Evolutionary conservation across 345 rosid genomes (phyloP).

Genomic region (Camelina hispida): DNA sequence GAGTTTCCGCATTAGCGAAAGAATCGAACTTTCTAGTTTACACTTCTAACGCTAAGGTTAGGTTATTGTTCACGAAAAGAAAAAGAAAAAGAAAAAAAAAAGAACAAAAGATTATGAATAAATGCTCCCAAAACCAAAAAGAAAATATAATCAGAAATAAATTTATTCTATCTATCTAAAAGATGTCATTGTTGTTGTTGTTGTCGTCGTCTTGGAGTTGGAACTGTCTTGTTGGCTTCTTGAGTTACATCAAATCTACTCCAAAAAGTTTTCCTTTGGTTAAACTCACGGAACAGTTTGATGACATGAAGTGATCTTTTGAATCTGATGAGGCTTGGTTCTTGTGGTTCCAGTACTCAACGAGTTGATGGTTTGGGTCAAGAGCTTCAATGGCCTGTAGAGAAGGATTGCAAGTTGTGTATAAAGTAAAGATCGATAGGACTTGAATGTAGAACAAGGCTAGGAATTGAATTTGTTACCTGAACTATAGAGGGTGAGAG

Average conservation of each 20-base stretch:
- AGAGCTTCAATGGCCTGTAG: conserved; percentile 83
- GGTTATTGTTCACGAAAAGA: conserved; percentile 10
- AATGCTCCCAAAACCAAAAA: background rate
- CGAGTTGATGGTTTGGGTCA: conserved; percentile 67
- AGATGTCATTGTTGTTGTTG: conserved; percentile 14
- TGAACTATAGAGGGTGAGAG: conserved; percentile 61
- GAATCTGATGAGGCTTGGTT: conserved; percentile 32
- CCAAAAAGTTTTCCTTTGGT: conserved; percentile 47
- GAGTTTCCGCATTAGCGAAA: conserved; percentile 1
- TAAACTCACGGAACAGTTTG: conserved; percentile 39
- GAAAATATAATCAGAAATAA: conserved; percentile 18
- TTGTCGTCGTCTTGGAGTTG: background rate
- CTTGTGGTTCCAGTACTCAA: conserved; percentile 79
- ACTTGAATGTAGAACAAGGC: background rate
- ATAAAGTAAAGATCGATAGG: background rate
- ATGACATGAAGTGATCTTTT: conserved; percentile 40
- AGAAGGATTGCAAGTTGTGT: conserved; percentile 5
- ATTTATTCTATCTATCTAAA: conserved; percentile 36
- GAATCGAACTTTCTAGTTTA: conserved; percentile 34
- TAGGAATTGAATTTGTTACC: conserved; percentile 49
- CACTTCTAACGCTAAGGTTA: conserved; percentile 44
- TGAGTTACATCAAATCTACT: conserved; percentile 44
- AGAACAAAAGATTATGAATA: conserved; percentile 33
- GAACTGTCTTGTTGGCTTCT: conserved; percentile 33
- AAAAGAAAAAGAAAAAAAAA: background rate